phyloP scores from a whole-genome alignment of 148 eudicot genomes.

The Limonium bicolor region DNA sequence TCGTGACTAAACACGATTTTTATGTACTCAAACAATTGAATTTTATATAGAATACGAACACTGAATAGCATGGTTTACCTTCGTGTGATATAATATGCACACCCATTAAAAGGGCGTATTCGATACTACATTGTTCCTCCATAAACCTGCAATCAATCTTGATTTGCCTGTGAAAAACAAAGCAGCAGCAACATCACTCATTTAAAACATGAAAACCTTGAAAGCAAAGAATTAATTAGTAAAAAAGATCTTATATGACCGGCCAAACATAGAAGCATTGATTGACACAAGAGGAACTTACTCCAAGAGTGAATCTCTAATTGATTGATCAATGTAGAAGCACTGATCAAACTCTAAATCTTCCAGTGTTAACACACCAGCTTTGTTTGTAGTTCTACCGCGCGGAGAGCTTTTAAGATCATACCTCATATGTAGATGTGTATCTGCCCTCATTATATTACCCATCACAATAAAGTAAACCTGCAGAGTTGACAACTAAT shows the following conservation, averaged over 20 bases:
- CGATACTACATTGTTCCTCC: constrained; percentile 26
- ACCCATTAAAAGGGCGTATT: constrained; percentile 28
- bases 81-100: constrained; percentile 10
- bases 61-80: no score
- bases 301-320: constrained; percentile 17
- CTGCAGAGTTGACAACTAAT: constrained; percentile 6
- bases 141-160: constrained; percentile 23
- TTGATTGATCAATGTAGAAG: constrained; percentile 14
- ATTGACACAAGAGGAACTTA: constrained; percentile 6
- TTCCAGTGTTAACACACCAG: constrained; percentile 13
- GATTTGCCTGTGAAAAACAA: constrained; percentile 19
- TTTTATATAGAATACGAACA: no score
- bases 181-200: neutral
- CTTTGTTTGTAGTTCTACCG: constrained; percentile 22
- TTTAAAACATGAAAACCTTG: neutral
- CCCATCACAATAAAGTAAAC: constrained; percentile 34
- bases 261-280: neutral
- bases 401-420: constrained; percentile 36
- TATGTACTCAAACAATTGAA: no score
- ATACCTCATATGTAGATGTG: constrained; percentile 20
- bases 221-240: neutral
- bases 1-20: no score
- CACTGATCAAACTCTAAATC: constrained; percentile 28
- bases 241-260: neutral
- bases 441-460: constrained; percentile 19